Evolutionary conservation across 2,329 filamentous ascomycete genomes (phyloP).

Genomic region (Coniochaeta ligniaria): DNA sequence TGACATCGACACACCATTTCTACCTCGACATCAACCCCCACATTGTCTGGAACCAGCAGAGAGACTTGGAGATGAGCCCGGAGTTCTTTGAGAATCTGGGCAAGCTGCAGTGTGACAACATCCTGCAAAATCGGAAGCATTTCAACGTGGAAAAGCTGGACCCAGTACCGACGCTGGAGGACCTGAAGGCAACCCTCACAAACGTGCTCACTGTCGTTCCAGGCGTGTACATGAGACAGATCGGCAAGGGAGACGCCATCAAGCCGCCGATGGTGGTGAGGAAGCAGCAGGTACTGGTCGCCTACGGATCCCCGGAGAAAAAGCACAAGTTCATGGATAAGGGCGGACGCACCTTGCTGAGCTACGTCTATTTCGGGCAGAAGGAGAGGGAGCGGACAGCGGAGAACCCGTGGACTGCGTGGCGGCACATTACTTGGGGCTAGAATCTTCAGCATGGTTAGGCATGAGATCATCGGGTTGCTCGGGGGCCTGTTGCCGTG

Average conservation of each 20-base stretch:
- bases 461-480: not conserved
- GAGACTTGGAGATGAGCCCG: slow-evolving; percentile 17
- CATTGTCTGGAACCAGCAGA: slow-evolving; percentile 15
- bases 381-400: slow-evolving; percentile 2
- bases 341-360: slow-evolving; percentile 21
- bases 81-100: slow-evolving; percentile 23
- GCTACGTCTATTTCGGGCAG: slow-evolving; percentile 17
- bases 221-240: slow-evolving; percentile 27
- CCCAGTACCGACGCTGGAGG: slow-evolving; percentile 19
- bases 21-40: slow-evolving; percentile 25
- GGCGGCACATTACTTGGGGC: slow-evolving; percentile 1
- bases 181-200: slow-evolving; percentile 21
- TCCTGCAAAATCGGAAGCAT: slow-evolving; percentile 27
- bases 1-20: slow-evolving; percentile 29
- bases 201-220: slow-evolving; percentile 27
- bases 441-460: not conserved
- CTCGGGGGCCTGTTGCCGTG: not conserved
- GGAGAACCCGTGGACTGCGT: not conserved
- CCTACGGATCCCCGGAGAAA: slow-evolving; percentile 27
- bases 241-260: slow-evolving; percentile 24
- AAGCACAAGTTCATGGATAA: slow-evolving; percentile 17
- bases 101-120: slow-evolving; percentile 26
- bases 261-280: slow-evolving; percentile 25
- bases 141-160: slow-evolving; percentile 25
- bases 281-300: slow-evolving; percentile 30